Evolutionary conservation across 306 rosid genomes (phyloP).

Genomic region (Quercus mongolica): DNA sequence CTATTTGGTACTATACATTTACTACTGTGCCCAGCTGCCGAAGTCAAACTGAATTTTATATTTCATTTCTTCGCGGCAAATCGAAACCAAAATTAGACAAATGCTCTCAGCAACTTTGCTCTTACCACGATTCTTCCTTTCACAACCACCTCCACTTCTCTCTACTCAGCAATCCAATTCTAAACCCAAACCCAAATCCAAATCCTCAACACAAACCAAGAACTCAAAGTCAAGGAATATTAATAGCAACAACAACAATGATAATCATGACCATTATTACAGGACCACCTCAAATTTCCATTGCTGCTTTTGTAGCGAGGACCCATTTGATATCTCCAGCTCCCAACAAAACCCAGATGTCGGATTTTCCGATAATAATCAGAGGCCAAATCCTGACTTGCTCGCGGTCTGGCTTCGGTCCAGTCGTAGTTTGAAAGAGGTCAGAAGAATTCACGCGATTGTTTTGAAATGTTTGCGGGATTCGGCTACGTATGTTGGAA

Average conservation of each 20-base stretch:
- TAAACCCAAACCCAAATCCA: no score
- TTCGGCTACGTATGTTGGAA: slow-evolving; percentile 49
- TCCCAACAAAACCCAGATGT: slow-evolving; percentile 23
- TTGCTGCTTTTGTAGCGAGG: not conserved
- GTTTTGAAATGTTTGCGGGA: slow-evolving; percentile 36
- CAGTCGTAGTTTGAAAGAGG: slow-evolving; percentile 46
- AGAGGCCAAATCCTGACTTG: slow-evolving; percentile 36
- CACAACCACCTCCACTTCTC: slow-evolving; percentile 24
- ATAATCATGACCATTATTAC: not conserved
- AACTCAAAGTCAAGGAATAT: slow-evolving; percentile 13
- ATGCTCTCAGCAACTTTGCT: slow-evolving; percentile 37
- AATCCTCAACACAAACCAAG: not conserved
- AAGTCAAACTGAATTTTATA: not conserved
- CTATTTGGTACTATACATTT: no score
- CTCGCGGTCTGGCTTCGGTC: slow-evolving; percentile 67
- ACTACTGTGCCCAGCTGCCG: no score
- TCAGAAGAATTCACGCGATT: slow-evolving; percentile 56
- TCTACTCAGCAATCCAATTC: slow-evolving; percentile 1
- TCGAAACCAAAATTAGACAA: slow-evolving; percentile 1
- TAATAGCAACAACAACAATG: no score
- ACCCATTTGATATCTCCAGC: not conserved
- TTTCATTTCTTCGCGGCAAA: not conserved
- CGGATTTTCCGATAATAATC: slow-evolving; percentile 11
- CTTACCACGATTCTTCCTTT: slow-evolving; percentile 20
- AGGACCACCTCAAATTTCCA: not conserved